Percentiles rank a stretch among this genome's conserved stretches.
phyloP scores from a whole-genome alignment of 441 rosid genomes.

The Metrosideros polymorpha region DNA sequence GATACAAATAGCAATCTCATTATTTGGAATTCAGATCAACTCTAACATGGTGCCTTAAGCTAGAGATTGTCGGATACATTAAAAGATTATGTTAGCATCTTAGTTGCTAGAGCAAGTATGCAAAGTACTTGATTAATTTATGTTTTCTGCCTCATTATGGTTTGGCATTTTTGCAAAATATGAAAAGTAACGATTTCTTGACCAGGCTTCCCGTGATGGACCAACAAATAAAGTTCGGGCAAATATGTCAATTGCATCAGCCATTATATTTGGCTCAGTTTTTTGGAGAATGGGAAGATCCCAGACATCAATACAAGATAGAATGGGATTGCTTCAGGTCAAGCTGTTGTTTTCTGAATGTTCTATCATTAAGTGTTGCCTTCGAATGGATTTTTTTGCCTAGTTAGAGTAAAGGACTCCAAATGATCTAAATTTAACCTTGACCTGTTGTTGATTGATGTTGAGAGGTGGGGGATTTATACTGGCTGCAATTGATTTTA shows the following conservation, averaged over 20 bases:
- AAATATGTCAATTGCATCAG: constrained; percentile 95
- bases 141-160: background rate
- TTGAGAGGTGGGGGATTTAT: background rate
- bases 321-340: constrained; percentile 99
- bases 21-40: background rate
- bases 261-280: constrained; percentile 94
- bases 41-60: background rate
- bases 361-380: background rate
- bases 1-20: background rate
- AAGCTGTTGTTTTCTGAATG: constrained; percentile 4
- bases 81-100: background rate
- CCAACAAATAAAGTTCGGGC: constrained; percentile 96
- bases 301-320: constrained; percentile 90
- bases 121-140: background rate
- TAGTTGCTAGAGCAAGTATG: background rate
- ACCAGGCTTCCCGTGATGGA: constrained; percentile 92
- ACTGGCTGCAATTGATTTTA: background rate
- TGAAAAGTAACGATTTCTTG: background rate
- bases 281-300: constrained; percentile 97
- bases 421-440: background rate
- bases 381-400: background rate
- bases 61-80: background rate
- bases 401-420: background rate
- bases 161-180: background rate
- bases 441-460: background rate